Evolutionary conservation across 2,329 filamentous ascomycete species (phyloP).

Genomic region (Orbilia brochopaga): DNA sequence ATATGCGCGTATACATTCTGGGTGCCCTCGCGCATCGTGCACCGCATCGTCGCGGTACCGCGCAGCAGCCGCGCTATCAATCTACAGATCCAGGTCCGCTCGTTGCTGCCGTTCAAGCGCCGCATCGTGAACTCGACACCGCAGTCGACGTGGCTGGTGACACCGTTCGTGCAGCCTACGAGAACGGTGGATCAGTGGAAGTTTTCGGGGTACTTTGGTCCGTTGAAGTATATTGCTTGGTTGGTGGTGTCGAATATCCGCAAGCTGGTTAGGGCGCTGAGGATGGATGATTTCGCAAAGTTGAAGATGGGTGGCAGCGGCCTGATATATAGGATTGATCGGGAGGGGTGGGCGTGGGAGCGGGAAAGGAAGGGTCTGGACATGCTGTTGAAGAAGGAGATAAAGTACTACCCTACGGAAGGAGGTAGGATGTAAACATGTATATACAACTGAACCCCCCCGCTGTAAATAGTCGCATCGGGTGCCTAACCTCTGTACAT

Average conservation of each 20-base stretch:
- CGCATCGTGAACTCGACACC: conserved; percentile 23
- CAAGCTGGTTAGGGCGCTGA: conserved; percentile 17
- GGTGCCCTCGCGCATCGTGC: conserved; percentile 42
- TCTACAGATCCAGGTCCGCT: conserved; percentile 43
- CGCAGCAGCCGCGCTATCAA: neutral
- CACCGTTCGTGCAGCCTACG: conserved; percentile 21
- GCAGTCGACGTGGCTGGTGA: conserved; percentile 23
- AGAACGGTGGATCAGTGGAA: conserved; percentile 14
- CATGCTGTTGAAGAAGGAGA: conserved; percentile 35
- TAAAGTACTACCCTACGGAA: conserved; percentile 23
- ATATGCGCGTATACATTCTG: conserved; percentile 44
- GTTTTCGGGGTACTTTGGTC: conserved; percentile 38
- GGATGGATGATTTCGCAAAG: conserved; percentile 41
- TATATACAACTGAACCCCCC: neutral
- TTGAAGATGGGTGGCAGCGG: conserved; percentile 32
- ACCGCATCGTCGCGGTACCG: conserved; percentile 36
- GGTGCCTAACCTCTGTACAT: neutral
- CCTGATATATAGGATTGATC: conserved; percentile 36
- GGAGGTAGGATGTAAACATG: neutral
- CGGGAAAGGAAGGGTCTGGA: conserved; percentile 39
- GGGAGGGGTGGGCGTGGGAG: conserved; percentile 43
- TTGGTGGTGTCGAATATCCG: conserved; percentile 7
- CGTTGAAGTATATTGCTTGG: conserved; percentile 41
- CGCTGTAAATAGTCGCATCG: neutral
- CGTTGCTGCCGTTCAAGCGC: conserved; percentile 31